A percentile compares a stretch with the other conserved stretches of the same genome.
Conservation (phyloP, 106 monocot species). For the Hemerocallis citrina region DNA sequence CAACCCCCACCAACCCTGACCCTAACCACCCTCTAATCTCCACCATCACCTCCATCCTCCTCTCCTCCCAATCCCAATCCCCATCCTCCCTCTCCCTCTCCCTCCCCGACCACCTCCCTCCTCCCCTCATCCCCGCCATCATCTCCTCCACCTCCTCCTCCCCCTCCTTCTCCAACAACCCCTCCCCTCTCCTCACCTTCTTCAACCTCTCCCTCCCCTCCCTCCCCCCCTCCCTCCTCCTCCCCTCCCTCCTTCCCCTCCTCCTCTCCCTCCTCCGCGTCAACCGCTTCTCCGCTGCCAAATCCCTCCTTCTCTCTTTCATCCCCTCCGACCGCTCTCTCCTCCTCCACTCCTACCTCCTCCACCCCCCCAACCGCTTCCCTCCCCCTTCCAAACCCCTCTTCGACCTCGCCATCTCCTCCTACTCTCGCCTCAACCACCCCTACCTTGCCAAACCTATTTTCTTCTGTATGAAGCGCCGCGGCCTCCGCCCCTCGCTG, state of each 20-base stretch:
- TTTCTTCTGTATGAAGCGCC: slow-evolving; percentile 45
- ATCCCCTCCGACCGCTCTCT: slow-evolving; percentile 11
- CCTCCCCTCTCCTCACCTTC: slow-evolving; percentile 21
- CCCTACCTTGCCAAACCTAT: slow-evolving; percentile 46
- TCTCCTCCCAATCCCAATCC: slow-evolving; percentile 20
- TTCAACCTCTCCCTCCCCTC: slow-evolving; percentile 7
- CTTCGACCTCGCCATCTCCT: slow-evolving; percentile 48
- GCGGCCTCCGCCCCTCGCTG: slow-evolving; percentile 33
- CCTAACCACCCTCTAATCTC: slow-evolving; percentile 17
- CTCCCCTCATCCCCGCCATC: slow-evolving; percentile 11
- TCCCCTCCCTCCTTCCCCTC: slow-evolving; percentile 15
- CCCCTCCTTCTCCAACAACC: slow-evolving; percentile 10
- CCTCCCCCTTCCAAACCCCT: slow-evolving; percentile 23
- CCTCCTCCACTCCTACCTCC: slow-evolving; percentile 37
- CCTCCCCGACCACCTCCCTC: slow-evolving; percentile 7
- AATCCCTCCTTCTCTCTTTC: slow-evolving; percentile 18
- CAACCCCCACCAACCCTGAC: slow-evolving; percentile 19
- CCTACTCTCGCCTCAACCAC: slow-evolving; percentile 28
- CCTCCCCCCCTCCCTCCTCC: slow-evolving; percentile 13
- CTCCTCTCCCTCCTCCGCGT: slow-evolving; percentile 37
- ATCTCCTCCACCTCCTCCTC: slow-evolving; percentile 11
- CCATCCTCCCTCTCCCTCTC: slow-evolving; percentile 15
- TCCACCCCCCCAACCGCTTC: slow-evolving; percentile 10
- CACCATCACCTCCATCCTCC: slow-evolving; percentile 12
- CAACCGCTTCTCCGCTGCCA: slow-evolving; percentile 8